These are phyloP conservation scores for Rubus idaeus DNA, from an alignment of 306 rosid genomes.

Conservation along the genomic window DNA sequence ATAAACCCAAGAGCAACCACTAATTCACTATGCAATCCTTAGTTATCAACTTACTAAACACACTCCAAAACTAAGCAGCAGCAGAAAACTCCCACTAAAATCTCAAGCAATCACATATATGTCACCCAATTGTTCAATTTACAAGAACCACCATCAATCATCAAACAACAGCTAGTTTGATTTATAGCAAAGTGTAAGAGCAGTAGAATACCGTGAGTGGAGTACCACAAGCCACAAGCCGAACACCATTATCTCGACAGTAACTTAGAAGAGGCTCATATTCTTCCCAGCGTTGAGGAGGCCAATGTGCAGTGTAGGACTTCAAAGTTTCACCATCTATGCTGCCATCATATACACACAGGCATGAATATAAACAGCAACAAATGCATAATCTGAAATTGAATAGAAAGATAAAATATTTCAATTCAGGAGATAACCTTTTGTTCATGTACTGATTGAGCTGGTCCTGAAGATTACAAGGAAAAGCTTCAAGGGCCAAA, in stretches of 20 bases:
- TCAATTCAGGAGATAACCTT: slow-evolving; percentile 34
- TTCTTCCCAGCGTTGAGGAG: slow-evolving; percentile 84
- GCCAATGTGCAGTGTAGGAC: slow-evolving; percentile 61
- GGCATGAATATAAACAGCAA: slow-evolving; percentile 23
- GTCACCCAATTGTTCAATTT: background rate
- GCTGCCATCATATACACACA: slow-evolving; percentile 45
- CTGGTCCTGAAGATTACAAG: slow-evolving; percentile 69
- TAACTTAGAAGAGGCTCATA: slow-evolving; percentile 85
- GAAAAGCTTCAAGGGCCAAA: slow-evolving; percentile 81
- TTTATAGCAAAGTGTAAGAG: slow-evolving; percentile 11
- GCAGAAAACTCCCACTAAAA: background rate
- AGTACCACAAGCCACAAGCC: slow-evolving; percentile 77
- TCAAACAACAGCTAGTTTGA: background rate
- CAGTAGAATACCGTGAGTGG: slow-evolving; percentile 59
- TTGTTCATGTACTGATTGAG: slow-evolving; percentile 71
- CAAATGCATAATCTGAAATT: background rate
- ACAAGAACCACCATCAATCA: background rate
- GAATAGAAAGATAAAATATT: background rate
- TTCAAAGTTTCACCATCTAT: slow-evolving; percentile 86
- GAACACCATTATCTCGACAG: slow-evolving; percentile 74
- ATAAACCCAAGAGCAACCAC: slow-evolving; percentile 24
- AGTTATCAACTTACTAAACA: slow-evolving; percentile 3
- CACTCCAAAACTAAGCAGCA: background rate
- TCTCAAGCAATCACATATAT: background rate
- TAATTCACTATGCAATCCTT: slow-evolving; percentile 4